A percentile compares a stretch with the other conserved stretches of the same genome.
phyloP scores from a whole-genome alignment of 1,284 basidiomycete genomes.

The Cryptococcus wingfieldii region DNA sequence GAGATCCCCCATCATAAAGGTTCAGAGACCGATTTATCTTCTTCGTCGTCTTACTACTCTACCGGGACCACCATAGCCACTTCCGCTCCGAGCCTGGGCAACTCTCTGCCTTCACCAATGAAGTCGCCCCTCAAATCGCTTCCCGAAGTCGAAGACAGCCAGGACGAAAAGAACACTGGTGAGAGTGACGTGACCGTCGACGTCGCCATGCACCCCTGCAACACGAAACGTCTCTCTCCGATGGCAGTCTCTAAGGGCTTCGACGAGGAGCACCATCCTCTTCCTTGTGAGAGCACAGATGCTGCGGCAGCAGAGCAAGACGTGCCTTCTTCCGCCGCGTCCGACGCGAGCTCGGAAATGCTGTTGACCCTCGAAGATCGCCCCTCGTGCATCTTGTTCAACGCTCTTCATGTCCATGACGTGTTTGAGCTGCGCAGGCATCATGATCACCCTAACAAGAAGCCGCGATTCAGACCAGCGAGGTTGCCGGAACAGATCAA shows the following conservation, averaged over 20 bases:
- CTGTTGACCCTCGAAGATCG: constrained; percentile 23
- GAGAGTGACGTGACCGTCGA: constrained; percentile 17
- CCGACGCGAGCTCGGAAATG: constrained; percentile 1
- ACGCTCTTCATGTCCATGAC: constrained; percentile 44
- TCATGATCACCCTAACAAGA: background rate
- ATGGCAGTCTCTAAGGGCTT: constrained; percentile 18
- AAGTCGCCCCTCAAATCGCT: constrained; percentile 6
- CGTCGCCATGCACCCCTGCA: constrained; percentile 45
- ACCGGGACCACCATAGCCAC: constrained; percentile 33
- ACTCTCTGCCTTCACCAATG: constrained; percentile 6
- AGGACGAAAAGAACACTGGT: background rate
- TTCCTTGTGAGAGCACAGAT: constrained; percentile 13
- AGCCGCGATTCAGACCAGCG: constrained; percentile 35
- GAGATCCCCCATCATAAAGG: constrained; percentile 20
- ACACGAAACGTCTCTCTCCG: constrained; percentile 32
- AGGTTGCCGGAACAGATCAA: constrained; percentile 45
- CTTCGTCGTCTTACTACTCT: constrained; percentile 34
- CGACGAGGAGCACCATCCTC: constrained; percentile 16
- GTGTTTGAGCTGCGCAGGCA: constrained; percentile 41
- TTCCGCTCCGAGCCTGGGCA: constrained; percentile 21
- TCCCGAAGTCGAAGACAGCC: background rate
- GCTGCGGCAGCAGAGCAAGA: background rate
- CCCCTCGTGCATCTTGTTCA: constrained; percentile 43
- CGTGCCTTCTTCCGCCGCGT: background rate
- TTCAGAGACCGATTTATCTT: constrained; percentile 35